Evolutionary conservation across 768 basidiomycete species (phyloP), one percentile per base, ranked within the genome.

Genomic region (Lactifluus subvellereus): DNA sequence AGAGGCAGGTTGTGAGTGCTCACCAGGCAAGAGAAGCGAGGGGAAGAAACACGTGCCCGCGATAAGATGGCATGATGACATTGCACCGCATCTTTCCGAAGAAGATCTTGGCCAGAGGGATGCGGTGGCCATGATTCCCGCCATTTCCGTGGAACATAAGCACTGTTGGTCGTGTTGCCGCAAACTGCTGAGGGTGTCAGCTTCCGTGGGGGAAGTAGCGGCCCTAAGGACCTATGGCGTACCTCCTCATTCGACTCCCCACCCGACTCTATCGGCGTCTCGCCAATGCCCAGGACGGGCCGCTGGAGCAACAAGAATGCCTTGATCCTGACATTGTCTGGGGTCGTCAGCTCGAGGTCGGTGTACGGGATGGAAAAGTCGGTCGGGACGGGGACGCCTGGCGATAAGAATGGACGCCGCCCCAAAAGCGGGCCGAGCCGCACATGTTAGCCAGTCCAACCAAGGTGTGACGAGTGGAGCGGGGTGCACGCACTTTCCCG

Each of bases 81-180:
- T 98, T 98, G 73, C 94, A 97, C 16, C 91, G 80, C 84, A 93
- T 86, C 70, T 84, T 83, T 52, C 84, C 74, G 70, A 82, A 91
- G 71, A 98, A 96, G 38, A 92, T 82, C 54, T 82, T 82, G 0
- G 90, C 95, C 32, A 97, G 77, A 2, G 94, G 96, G 71, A 98
- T 82, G 30, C 96, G 83, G 71, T 98, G 96, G 0, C 96, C 95
- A 43, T 85, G 78, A 67, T 92, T 93, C 14, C 90, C 90, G 0
- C 85, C 89, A 69, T 91, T 91, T 7, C 96, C 96, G 68, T 98
- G 95, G 60, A 97, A 93, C 85, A 98, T 91, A 54, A 98, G 73
- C 2, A 98, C 79, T 0, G 94, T 97, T 1, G 96, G 96, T 16
- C 94, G 79, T 49, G 72, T 73, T 0, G 77, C 71, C 16, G 78